Evolutionary conservation across 1,284 basidiomycete genomes (phyloP), one percentile per base, ranked within the genome.

Genomic region (Fomitopsis betulina): DNA sequence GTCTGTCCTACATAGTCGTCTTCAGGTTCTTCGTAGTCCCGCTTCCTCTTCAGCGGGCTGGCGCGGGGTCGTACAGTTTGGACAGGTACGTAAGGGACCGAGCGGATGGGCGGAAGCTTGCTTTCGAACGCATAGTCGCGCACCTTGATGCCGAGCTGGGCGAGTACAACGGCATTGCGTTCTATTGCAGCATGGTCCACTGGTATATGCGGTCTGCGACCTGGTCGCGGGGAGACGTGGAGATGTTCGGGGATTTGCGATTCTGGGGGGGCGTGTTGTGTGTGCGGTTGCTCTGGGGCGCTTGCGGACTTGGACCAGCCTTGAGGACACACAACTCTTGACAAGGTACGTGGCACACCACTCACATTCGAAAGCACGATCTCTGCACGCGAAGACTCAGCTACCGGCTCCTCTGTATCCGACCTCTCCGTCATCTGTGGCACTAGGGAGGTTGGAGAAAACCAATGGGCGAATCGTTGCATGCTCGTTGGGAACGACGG

Each of bases 111-210:
- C 6, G 86, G 85, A 39, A 87, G 72, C 32, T 71, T 80, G 70
- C 77, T 84, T 70, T 88, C 84, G 72, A 84, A 85, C 23, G 82
- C 86, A 75, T 86, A 90, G 72, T 89, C 87, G 73, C 84, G 82
- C 61, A 87, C 83, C 79, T 82, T 85, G 70, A 89, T 79, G 21
- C 84, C 84, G 23, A 79, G 60, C 49, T 68, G 69, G 57, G 73
- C 72, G 54, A 87, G 57, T 25, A 60, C 15, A 10, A 12, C 54
- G 32, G 37, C 32, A 19, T 45, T 35, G 6, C 19, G 27, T 7
- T 37, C 25, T 15, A 23, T 32, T 17, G 10, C 15, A 2, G 4
- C n/a, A 13, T 55, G 10, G 10, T 33, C 9, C 30, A 37, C 35
- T 12, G 13, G 9, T 37, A 37, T 37, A 10, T 37, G 8, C 13